Conservation (phyloP, 2,329 filamentous ascomycete genomes). For the Epichloe gansuensis region DNA sequence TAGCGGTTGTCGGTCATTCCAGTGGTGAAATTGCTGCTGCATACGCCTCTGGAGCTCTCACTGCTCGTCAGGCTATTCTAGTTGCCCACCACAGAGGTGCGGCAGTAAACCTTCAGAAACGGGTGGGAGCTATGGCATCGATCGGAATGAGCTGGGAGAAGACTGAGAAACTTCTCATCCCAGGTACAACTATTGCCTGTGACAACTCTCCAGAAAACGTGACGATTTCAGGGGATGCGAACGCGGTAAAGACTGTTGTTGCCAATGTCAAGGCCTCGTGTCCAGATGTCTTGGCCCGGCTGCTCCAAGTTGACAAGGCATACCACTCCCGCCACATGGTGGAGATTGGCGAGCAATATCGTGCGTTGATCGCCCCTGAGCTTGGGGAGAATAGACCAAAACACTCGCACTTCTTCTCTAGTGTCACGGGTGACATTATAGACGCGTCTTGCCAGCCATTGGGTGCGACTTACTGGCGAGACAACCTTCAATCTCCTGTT, state of each 20-base stretch:
- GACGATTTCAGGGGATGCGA: conserved; percentile 16
- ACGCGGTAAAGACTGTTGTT: background rate
- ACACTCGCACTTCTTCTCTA: conserved; percentile 3
- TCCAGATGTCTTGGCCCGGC: conserved; percentile 11
- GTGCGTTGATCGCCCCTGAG: no score
- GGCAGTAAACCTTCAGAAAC: conserved; percentile 2
- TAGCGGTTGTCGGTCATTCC: conserved; percentile 25
- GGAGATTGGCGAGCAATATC: background rate
- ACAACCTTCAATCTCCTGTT: conserved; percentile 7
- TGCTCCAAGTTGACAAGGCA: conserved; percentile 17
- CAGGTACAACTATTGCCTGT: conserved; percentile 13
- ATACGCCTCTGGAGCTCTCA: conserved; percentile 9
- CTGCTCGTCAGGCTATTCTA: conserved; percentile 16
- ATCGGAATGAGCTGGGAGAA: conserved; percentile 20
- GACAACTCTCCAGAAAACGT: conserved; percentile 17
- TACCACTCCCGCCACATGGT: conserved; percentile 19
- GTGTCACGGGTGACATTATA: background rate
- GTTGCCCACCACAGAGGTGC: conserved; percentile 24
- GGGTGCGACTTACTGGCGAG: conserved; percentile 5
- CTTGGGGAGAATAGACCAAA: no score
- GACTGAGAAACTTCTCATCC: conserved; percentile 12
- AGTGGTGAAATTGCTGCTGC: conserved; percentile 29
- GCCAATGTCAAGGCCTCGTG: conserved; percentile 12
- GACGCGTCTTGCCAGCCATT: background rate
- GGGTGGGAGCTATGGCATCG: conserved; percentile 20